Conservation (phyloP, 2,329 filamentous ascomycete species). For the Fusarium stilboides region DNA sequence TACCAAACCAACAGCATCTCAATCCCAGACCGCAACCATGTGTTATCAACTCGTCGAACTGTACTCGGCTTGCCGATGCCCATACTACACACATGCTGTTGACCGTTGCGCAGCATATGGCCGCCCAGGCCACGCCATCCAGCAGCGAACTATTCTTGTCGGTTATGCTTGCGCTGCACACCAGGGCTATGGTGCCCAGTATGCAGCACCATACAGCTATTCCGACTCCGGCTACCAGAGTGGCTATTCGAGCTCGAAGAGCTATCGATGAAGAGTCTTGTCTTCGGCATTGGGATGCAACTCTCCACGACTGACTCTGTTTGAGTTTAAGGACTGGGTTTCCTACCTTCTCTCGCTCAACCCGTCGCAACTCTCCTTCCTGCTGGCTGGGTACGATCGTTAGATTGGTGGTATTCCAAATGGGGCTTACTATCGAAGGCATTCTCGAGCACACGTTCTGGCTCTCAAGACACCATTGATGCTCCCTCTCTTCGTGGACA, state of each 20-base stretch:
- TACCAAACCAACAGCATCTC: slow-evolving; percentile 36
- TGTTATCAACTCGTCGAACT: slow-evolving; percentile 90
- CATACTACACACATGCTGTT: slow-evolving; percentile 89
- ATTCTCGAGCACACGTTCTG: slow-evolving; percentile 20
- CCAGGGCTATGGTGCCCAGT: slow-evolving; percentile 56
- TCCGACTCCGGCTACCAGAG: slow-evolving; percentile 71
- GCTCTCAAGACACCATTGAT: slow-evolving; percentile 16
- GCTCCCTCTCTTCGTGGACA: slow-evolving; percentile 15
- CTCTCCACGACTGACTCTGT: slow-evolving; percentile 59
- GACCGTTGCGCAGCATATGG: slow-evolving; percentile 86
- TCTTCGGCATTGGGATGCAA: slow-evolving; percentile 66
- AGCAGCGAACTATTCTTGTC: slow-evolving; percentile 84
- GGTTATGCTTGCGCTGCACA: slow-evolving; percentile 79
- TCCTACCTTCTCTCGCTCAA: slow-evolving; percentile 64
- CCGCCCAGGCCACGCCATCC: slow-evolving; percentile 78
- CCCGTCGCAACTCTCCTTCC: slow-evolving; percentile 65
- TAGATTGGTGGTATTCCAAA: slow-evolving; percentile 57
- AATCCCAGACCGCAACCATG: slow-evolving; percentile 67
- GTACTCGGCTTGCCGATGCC: slow-evolving; percentile 88
- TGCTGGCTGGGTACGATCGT: slow-evolving; percentile 63
- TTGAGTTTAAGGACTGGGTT: slow-evolving; percentile 64
- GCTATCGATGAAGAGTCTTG: slow-evolving; percentile 68
- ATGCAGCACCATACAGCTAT: slow-evolving; percentile 60
- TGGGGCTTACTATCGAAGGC: slow-evolving; percentile 24
- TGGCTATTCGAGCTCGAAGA: slow-evolving; percentile 61